Evolutionary conservation across 2,329 filamentous ascomycete genomes (phyloP).

Genomic region (Aspergillus niger): DNA sequence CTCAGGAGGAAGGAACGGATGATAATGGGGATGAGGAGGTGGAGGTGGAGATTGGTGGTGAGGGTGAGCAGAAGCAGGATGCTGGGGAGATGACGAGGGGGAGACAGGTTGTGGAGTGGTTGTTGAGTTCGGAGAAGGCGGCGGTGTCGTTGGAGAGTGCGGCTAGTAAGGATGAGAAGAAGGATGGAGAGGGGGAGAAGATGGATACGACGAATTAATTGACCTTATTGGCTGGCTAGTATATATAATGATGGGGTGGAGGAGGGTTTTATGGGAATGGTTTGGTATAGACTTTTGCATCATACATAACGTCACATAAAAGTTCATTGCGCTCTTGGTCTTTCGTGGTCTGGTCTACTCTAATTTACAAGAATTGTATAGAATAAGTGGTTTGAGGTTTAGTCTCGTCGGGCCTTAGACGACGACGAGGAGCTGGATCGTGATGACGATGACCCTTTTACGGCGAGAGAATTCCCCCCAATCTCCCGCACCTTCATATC

Average conservation of each 20-base stretch:
- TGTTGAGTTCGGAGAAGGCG: conserved; percentile 42
- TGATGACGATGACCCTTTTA: not conserved
- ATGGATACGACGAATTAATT: not conserved
- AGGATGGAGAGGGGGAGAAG: conserved; percentile 22
- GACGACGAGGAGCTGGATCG: conserved; percentile 11
- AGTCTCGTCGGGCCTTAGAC: conserved; percentile 16
- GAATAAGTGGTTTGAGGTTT: not conserved
- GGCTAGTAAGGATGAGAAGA: conserved; percentile 24
- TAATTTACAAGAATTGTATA: not conserved
- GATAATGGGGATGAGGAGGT: conserved; percentile 20
- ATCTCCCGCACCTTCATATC: conserved; percentile 78
- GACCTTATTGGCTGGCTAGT: not conserved
- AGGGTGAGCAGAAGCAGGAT: conserved; percentile 6
- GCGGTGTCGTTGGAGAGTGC: conserved; percentile 34
- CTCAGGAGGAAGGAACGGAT: conserved; percentile 46
- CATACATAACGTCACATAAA: not conserved
- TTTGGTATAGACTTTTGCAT: not conserved
- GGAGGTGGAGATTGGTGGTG: conserved; percentile 8
- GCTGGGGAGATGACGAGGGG: conserved; percentile 35
- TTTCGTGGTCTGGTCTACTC: conserved; percentile 2
- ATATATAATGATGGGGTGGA: not conserved
- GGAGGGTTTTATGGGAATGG: not conserved
- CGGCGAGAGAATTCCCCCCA: conserved; percentile 16
- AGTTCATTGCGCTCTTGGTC: conserved; percentile 6
- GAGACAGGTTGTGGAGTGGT: conserved; percentile 46